A percentile compares a stretch with the other conserved stretches of the same genome.
phyloP scores from a whole-genome alignment of 2,329 filamentous ascomycete genomes.

The Nothomitra cinnamomea region DNA sequence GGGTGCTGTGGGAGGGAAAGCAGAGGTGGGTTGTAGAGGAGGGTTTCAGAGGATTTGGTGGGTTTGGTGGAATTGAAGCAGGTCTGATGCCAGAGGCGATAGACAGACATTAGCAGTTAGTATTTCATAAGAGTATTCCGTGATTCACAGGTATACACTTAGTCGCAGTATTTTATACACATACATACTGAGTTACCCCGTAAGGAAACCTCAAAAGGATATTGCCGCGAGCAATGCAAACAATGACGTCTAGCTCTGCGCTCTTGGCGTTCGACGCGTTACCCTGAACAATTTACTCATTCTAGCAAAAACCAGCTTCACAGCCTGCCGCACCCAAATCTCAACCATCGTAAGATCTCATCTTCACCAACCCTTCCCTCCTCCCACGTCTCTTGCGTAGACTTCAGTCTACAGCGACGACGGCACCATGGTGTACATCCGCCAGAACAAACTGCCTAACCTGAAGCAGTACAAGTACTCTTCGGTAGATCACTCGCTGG shows the following conservation, averaged over 20 bases:
- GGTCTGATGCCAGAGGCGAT: neutral
- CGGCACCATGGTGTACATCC: slow-evolving; percentile 72
- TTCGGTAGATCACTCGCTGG: slow-evolving; percentile 72
- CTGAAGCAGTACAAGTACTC: slow-evolving; percentile 94
- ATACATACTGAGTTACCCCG: too few species aligned
- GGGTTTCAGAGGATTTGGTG: slow-evolving; percentile 3
- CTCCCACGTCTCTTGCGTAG: neutral
- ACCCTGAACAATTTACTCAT: slow-evolving; percentile 6
- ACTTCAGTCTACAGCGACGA: slow-evolving; percentile 12
- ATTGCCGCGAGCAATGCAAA: too few species aligned
- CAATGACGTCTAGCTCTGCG: too few species aligned
- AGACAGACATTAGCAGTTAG: neutral
- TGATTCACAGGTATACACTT: too few species aligned
- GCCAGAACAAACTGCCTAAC: slow-evolving; percentile 73
- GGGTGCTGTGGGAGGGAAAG: slow-evolving; percentile 38
- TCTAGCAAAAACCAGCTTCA: too few species aligned
- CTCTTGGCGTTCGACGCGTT: neutral
- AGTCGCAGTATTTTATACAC: too few species aligned
- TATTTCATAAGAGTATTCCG: too few species aligned
- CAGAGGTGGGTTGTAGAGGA: slow-evolving; percentile 6
- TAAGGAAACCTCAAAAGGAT: too few species aligned
- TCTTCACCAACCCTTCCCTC: too few species aligned
- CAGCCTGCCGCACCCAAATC: too few species aligned
- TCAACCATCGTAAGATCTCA: too few species aligned
- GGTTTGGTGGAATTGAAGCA: neutral